Percentiles rank a stretch among this genome's conserved stretches.
Conservation (phyloP, 306 rosid genomes). For the Mimosa bimucronata region DNA sequence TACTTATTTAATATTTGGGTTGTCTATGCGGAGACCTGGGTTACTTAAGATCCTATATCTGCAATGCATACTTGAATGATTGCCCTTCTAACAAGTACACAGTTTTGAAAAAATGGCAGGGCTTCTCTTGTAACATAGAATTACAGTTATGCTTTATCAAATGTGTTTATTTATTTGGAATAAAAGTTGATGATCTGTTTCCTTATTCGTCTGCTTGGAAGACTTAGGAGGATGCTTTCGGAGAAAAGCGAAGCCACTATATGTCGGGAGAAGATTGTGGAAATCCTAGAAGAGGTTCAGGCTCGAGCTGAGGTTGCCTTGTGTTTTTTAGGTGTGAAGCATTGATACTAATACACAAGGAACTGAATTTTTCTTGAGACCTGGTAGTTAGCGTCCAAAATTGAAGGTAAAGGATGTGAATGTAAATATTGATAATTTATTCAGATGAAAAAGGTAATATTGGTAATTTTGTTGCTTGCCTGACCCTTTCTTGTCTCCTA, state of each 20-base stretch:
- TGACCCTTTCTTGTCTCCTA: neutral
- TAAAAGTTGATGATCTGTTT: conserved; percentile 23
- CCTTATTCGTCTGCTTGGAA: conserved; percentile 36
- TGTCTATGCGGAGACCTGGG: neutral
- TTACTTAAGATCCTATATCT: neutral
- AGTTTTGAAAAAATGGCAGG: neutral
- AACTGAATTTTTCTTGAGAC: conserved; percentile 11
- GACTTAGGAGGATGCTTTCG: conserved; percentile 84
- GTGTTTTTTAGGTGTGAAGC: conserved; percentile 87
- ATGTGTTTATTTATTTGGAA: conserved; percentile 1
- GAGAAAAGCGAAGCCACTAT: conserved; percentile 55
- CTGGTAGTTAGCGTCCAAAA: conserved; percentile 17
- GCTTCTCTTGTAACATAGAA: neutral
- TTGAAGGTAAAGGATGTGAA: conserved; percentile 20
- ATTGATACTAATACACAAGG: conserved; percentile 43
- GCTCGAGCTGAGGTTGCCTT: conserved; percentile 95
- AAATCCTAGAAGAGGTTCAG: conserved; percentile 81
- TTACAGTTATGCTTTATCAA: neutral
- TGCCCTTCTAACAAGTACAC: neutral
- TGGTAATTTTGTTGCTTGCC: neutral
- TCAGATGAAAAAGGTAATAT: neutral
- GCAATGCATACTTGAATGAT: neutral
- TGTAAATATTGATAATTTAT: conserved; percentile 28
- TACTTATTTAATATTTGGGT: conserved; percentile 5
- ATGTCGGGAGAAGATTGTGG: conserved; percentile 70